phyloP scores from a whole-genome alignment of 2,329 filamentous ascomycete species.

The Bipolaris bicolor region DNA sequence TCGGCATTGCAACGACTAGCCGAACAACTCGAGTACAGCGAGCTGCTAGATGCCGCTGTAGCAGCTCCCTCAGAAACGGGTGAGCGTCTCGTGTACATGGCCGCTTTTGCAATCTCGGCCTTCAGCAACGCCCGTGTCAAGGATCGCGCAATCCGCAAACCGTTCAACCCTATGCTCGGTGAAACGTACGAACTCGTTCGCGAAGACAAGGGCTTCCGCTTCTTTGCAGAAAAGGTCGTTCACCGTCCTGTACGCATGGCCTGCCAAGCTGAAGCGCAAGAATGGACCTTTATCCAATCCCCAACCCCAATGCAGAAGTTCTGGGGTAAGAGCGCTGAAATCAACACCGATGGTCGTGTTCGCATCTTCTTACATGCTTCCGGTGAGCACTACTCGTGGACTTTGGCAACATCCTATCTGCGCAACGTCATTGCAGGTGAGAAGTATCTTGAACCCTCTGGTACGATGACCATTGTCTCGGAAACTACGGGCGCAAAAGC shows the following conservation, averaged over 20 bases:
- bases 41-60: conserved; percentile 74
- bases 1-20: conserved; percentile 87
- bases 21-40: conserved; percentile 89
- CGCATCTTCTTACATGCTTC: conserved; percentile 75
- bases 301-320: conserved; percentile 94
- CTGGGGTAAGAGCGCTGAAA: conserved; percentile 95
- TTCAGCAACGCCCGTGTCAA: conserved; percentile 83
- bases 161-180: conserved; percentile 95
- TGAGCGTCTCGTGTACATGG: conserved; percentile 81
- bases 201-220: conserved; percentile 83
- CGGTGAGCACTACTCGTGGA: conserved; percentile 89
- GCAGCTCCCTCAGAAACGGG: conserved; percentile 59
- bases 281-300: conserved; percentile 87
- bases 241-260: conserved; percentile 92
- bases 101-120: conserved; percentile 88
- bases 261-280: conserved; percentile 84
- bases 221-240: conserved; percentile 93
- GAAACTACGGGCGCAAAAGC: conserved; percentile 85
- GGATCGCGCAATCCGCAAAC: conserved; percentile 91
- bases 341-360: conserved; percentile 88
- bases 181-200: conserved; percentile 94
- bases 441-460: conserved; percentile 96
- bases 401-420: conserved; percentile 84
- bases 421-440: conserved; percentile 97
- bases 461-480: conserved; percentile 83